phyloP scores from a whole-genome alignment of 1,284 basidiomycete genomes.

The Trichosporon faecale region DNA sequence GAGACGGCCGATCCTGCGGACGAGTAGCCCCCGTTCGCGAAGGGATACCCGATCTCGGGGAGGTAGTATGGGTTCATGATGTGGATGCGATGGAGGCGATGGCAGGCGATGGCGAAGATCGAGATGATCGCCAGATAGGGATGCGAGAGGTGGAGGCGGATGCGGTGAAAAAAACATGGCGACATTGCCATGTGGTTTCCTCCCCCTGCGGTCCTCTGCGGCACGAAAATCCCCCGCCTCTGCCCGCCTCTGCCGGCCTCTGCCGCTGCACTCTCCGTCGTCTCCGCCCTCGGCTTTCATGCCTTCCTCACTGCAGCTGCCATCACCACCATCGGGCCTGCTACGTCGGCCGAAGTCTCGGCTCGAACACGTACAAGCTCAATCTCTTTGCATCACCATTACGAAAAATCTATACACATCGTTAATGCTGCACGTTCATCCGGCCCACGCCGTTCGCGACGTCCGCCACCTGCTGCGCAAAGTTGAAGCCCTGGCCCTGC shows the following conservation, averaged over 20 bases:
- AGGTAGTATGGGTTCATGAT: constrained; percentile 29
- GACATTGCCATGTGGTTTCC: not conserved
- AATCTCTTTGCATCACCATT: not conserved
- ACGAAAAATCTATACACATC: constrained; percentile 12
- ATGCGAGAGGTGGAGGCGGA: constrained; percentile 7
- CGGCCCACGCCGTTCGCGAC: constrained; percentile 35
- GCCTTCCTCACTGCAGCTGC: not conserved
- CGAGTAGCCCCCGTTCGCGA: constrained; percentile 21
- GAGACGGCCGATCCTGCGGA: constrained; percentile 51
- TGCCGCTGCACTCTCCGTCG: not conserved
- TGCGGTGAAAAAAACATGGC: not conserved
- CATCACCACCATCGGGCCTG: not conserved
- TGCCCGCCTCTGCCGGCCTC: not conserved
- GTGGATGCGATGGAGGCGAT: not conserved
- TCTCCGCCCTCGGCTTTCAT: not conserved
- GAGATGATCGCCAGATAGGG: not conserved
- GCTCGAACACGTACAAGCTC: not conserved
- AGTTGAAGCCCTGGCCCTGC: constrained; percentile 6
- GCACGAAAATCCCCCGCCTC: constrained; percentile 6
- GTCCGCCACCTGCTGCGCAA: constrained; percentile 28
- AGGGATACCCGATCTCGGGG: constrained; percentile 15
- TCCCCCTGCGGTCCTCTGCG: not conserved
- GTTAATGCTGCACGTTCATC: constrained; percentile 38
- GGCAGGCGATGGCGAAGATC: not conserved
- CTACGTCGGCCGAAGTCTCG: not conserved